Conservation (phyloP, 2,329 filamentous ascomycete species). For the Triangularia setosa region DNA sequence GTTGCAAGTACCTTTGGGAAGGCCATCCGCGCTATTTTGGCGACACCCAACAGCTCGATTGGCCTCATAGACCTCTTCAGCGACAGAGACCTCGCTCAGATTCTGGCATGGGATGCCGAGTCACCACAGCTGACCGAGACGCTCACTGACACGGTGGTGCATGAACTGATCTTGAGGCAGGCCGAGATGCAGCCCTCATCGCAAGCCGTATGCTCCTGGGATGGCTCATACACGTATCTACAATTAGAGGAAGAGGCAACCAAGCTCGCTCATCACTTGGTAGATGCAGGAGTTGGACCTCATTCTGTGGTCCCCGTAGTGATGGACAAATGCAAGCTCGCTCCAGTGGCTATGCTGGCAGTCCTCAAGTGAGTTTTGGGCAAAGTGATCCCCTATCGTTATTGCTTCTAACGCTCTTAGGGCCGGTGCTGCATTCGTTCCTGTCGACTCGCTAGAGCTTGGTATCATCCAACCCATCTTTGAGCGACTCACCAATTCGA, state of each 20-base stretch:
- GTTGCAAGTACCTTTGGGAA: slow-evolving; percentile 51
- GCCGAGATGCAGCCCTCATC: slow-evolving; percentile 37
- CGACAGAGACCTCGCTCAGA: slow-evolving; percentile 51
- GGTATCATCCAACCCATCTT: slow-evolving; percentile 41
- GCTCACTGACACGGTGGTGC: slow-evolving; percentile 40
- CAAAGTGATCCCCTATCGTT: slow-evolving; percentile 29
- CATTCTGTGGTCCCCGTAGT: slow-evolving; percentile 61
- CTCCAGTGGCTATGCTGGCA: slow-evolving; percentile 67
- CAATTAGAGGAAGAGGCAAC: slow-evolving; percentile 38
- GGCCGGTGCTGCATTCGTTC: slow-evolving; percentile 48
- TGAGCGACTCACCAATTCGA: slow-evolving; percentile 38
- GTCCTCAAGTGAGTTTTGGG: slow-evolving; percentile 55
- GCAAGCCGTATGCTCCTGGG: slow-evolving; percentile 42
- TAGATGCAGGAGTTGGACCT: slow-evolving; percentile 46
- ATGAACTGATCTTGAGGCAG: slow-evolving; percentile 43
- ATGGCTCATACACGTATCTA: slow-evolving; percentile 42
- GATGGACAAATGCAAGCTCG: slow-evolving; percentile 65
- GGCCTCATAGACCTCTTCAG: slow-evolving; percentile 51
- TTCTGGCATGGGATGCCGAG: slow-evolving; percentile 50
- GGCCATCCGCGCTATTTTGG: slow-evolving; percentile 47
- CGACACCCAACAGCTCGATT: slow-evolving; percentile 39
- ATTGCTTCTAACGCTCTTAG: slow-evolving; percentile 26
- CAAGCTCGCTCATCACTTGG: slow-evolving; percentile 43
- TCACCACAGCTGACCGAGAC: slow-evolving; percentile 36
- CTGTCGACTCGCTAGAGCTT: slow-evolving; percentile 45